Conservation (phyloP, 116 monocot genomes). For the Phalaenopsis hybrid region DNA sequence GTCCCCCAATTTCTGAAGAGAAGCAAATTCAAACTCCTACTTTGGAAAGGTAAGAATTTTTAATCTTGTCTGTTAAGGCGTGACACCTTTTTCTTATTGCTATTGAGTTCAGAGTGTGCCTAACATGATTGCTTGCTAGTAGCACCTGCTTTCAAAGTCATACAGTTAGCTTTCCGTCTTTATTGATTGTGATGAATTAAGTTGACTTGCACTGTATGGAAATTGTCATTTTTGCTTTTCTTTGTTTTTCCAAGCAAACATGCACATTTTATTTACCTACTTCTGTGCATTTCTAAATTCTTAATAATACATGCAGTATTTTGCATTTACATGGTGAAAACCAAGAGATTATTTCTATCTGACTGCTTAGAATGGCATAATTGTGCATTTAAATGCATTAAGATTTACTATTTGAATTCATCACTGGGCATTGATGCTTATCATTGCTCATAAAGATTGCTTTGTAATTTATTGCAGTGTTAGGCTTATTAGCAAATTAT, state of each 20-base stretch:
- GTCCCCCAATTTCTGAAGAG: constrained; percentile 75
- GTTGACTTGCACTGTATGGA: background rate
- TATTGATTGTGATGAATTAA: too few relatives aligned
- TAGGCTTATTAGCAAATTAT: background rate
- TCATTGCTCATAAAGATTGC: constrained; percentile 1
- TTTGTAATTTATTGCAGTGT: background rate
- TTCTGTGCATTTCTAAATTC: background rate
- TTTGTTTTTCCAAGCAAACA: background rate
- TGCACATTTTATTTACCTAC: background rate
- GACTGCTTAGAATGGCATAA: background rate
- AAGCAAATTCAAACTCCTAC: constrained; percentile 46
- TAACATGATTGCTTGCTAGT: background rate
- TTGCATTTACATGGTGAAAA: background rate
- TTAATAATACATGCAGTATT: background rate
- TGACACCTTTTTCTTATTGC: background rate
- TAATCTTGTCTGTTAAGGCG: background rate
- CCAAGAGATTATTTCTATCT: background rate
- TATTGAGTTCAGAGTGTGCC: background rate
- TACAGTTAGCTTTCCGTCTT: too few relatives aligned
- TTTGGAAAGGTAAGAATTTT: constrained; percentile 60
- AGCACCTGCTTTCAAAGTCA: background rate
- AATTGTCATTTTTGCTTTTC: background rate
- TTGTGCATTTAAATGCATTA: background rate
- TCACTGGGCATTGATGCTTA: background rate
- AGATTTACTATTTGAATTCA: background rate